Percentiles rank a stretch among this genome's conserved stretches.
Conservation (phyloP, 371 early-diverging fungal species). For the Mucor racemosus region DNA sequence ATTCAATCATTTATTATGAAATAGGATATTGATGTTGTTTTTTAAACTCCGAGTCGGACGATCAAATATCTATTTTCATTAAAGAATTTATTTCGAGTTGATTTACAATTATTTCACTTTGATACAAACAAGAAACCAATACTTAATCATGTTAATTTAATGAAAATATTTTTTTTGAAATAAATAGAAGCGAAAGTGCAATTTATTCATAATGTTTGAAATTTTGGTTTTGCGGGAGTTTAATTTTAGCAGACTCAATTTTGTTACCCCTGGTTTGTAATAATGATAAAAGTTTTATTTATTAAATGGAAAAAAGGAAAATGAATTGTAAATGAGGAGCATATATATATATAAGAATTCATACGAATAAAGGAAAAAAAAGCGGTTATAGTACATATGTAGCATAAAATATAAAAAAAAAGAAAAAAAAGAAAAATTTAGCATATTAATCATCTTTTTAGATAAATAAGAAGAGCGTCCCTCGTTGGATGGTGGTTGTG, state of each 20-base stretch:
- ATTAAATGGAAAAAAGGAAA: neutral
- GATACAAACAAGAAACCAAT: too few species aligned
- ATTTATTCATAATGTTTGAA: too few species aligned
- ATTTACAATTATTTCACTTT: too few species aligned
- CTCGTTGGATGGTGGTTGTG: slow-evolving; percentile 5
- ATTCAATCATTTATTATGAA: too few species aligned
- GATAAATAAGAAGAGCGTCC: neutral
- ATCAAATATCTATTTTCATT: neutral
- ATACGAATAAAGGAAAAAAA: neutral
- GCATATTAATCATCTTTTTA: neutral
- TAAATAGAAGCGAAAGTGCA: too few species aligned
- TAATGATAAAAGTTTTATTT: neutral
- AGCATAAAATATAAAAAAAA: neutral
- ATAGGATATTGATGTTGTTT: neutral
- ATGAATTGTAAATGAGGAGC: neutral
- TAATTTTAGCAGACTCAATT: too few species aligned
- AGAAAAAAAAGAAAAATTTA: neutral
- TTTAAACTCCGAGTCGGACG: neutral
- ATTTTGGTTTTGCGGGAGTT: too few species aligned
- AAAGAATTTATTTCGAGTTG: neutral
- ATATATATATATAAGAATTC: neutral
- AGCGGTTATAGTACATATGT: neutral
- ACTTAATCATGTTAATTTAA: too few species aligned
- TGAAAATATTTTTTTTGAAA: too few species aligned
- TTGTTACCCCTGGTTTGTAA: neutral